Evolutionary conservation across 192 early-diverging fungal species (phyloP).

Genomic region (Dissophora globulifera): DNA sequence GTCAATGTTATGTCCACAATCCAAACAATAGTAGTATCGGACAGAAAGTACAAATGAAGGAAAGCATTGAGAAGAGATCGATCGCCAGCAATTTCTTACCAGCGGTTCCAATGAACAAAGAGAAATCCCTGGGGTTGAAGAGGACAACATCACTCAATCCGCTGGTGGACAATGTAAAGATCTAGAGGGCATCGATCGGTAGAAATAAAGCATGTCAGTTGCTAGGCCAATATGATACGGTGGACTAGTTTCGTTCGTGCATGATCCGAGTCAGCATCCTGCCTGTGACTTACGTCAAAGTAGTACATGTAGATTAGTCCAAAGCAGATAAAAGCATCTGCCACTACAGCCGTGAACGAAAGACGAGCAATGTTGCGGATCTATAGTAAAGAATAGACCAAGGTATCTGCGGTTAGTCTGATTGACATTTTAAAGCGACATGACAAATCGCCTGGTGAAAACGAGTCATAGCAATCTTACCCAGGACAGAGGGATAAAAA

Average conservation of each 20-base stretch:
- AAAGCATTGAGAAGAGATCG: too few relatives aligned
- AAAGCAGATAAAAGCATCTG: slow-evolving; percentile 91
- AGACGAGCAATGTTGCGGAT: slow-evolving; percentile 93
- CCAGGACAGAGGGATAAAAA: slow-evolving; percentile 64
- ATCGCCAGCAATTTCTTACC: slow-evolving; percentile 95
- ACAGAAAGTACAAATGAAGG: neutral
- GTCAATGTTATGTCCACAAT: too few relatives aligned
- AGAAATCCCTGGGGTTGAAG: slow-evolving; percentile 85
- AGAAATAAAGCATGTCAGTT: neutral
- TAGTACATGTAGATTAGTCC: slow-evolving; percentile 89
- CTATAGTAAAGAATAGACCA: neutral
- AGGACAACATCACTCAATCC: slow-evolving; percentile 78
- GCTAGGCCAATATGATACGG: neutral
- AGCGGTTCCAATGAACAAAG: slow-evolving; percentile 94
- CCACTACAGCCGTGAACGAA: slow-evolving; percentile 86
- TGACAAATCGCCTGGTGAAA: too few relatives aligned
- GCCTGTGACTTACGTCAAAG: slow-evolving; percentile 74
- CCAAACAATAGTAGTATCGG: too few relatives aligned
- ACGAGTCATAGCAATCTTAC: slow-evolving; percentile 19
- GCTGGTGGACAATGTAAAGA: slow-evolving; percentile 69
- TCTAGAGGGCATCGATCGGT: slow-evolving; percentile 11
- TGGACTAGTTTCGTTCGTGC: too few relatives aligned
- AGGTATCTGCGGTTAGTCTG: neutral
- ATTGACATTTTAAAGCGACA: too few relatives aligned
- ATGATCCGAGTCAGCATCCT: too few relatives aligned